A percentile compares a stretch with the other conserved stretches of the same genome.
phyloP scores from a whole-genome alignment of 352 stramenopile species.

The Globisporangium ultimum region DNA sequence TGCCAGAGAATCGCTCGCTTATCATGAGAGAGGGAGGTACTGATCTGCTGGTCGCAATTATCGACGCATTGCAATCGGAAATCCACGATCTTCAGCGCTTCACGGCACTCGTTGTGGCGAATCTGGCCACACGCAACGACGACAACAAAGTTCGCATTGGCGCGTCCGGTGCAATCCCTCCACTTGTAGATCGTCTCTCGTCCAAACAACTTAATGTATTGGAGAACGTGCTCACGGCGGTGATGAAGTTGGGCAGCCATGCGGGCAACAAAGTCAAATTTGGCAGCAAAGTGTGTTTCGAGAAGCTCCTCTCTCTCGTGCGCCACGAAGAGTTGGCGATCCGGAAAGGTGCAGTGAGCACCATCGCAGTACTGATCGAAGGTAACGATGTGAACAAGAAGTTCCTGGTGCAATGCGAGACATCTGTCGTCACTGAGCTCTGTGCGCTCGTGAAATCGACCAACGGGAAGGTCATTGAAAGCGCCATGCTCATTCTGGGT shows the following conservation, averaged over 20 bases:
- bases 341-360: slow-evolving; percentile 54
- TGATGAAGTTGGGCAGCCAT: slow-evolving; percentile 66
- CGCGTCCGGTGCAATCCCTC: slow-evolving; percentile 32
- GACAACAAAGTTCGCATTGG: slow-evolving; percentile 61
- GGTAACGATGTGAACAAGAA: slow-evolving; percentile 73
- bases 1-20: slow-evolving; percentile 38
- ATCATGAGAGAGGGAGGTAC: slow-evolving; percentile 47
- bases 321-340: slow-evolving; percentile 66
- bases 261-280: slow-evolving; percentile 80
- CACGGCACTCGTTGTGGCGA: slow-evolving; percentile 44
- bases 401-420: slow-evolving; percentile 58
- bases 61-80: slow-evolving; percentile 45
- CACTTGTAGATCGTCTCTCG: slow-evolving; percentile 57
- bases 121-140: slow-evolving; percentile 57
- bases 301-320: slow-evolving; percentile 59
- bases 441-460: slow-evolving; percentile 56
- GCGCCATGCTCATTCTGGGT: slow-evolving; percentile 63
- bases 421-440: slow-evolving; percentile 45
- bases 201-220: slow-evolving; percentile 66
- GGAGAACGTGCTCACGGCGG: slow-evolving; percentile 62
- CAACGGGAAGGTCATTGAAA: slow-evolving; percentile 71
- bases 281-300: slow-evolving; percentile 67
- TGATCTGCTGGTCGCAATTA: slow-evolving; percentile 27
- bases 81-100: slow-evolving; percentile 58
- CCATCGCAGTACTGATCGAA: slow-evolving; percentile 58